Conservation (phyloP, 2,329 filamentous ascomycete genomes). For the Microcera coccophila region DNA sequence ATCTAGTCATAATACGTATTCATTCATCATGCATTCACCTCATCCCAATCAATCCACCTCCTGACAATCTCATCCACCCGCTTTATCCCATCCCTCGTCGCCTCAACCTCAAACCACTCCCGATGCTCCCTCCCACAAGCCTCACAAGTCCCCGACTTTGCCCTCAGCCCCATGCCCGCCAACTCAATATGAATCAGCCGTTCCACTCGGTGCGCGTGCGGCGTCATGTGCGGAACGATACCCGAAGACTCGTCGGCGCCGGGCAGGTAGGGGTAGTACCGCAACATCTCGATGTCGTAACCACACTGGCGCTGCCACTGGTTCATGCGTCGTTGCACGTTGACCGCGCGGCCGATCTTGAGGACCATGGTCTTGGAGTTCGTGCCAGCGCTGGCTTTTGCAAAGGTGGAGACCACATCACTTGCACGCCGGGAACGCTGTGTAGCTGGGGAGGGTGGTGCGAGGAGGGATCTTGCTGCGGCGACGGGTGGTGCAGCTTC, state of each 20-base stretch:
- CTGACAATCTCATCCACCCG: constrained; percentile 66
- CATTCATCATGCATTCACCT: constrained; percentile 33
- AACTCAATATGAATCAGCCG: constrained; percentile 87
- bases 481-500: constrained; percentile 54
- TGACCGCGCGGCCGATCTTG: constrained; percentile 66
- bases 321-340: constrained; percentile 85
- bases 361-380: constrained; percentile 59
- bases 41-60: constrained; percentile 84
- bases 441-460: constrained; percentile 41
- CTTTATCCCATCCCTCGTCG: constrained; percentile 64
- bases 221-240: constrained; percentile 62
- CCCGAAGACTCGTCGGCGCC: constrained; percentile 33
- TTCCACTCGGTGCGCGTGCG: constrained; percentile 84
- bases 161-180: constrained; percentile 54
- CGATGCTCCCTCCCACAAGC: constrained; percentile 80
- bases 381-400: constrained; percentile 28
- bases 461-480: constrained; percentile 56
- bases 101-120: constrained; percentile 93
- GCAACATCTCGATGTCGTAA: constrained; percentile 79
- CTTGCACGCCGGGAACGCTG: constrained; percentile 46
- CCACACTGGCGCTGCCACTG: constrained; percentile 94
- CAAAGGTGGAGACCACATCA: constrained; percentile 53
- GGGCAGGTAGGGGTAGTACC: constrained; percentile 82
- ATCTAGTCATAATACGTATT: no score
- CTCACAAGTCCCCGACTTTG: constrained; percentile 58